A percentile compares a stretch with the other conserved stretches of the same genome.
Evolutionary conservation across 305 asterid genomes (phyloP).

Genomic region (Plantago coronopus): DNA sequence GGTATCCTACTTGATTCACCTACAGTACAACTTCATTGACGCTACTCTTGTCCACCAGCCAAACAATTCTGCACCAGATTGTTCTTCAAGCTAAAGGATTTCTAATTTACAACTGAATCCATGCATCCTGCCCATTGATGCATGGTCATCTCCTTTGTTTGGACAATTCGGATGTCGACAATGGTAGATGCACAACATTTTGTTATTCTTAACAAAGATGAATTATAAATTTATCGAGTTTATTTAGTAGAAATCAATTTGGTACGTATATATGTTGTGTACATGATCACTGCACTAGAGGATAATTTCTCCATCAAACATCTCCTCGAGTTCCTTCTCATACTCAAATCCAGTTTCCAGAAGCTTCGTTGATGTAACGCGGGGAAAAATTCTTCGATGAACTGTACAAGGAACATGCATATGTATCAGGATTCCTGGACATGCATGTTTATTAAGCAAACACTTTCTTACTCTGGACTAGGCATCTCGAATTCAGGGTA

Average conservation of each 20-base stretch:
- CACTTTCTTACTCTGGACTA: constrained; percentile 26
- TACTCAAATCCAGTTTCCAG: constrained; percentile 43
- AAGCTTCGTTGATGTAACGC: constrained; percentile 38
- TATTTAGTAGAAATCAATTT: no score
- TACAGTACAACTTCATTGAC: constrained; percentile 8
- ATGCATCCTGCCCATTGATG: no score
- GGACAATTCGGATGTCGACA: no score
- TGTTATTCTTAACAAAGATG: no score
- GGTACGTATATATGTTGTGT: no score
- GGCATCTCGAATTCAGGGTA: constrained; percentile 32
- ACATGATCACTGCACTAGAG: no score
- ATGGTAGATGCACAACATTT: no score
- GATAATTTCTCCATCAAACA: constrained; percentile 43
- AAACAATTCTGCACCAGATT: constrained; percentile 1
- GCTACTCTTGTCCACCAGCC: background rate
- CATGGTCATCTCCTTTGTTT: no score
- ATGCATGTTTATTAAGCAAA: background rate
- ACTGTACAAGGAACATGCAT: constrained; percentile 12
- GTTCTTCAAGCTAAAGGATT: no score
- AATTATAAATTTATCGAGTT: no score
- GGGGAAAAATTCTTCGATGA: constrained; percentile 31
- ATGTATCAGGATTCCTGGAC: no score
- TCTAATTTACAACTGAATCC: no score
- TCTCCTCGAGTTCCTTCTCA: constrained; percentile 49
- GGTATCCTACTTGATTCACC: constrained; percentile 10